Percentiles rank a stretch among this genome's conserved stretches.
Conservation (phyloP, 2,329 filamentous ascomycete genomes). For the Alternaria atra region DNA sequence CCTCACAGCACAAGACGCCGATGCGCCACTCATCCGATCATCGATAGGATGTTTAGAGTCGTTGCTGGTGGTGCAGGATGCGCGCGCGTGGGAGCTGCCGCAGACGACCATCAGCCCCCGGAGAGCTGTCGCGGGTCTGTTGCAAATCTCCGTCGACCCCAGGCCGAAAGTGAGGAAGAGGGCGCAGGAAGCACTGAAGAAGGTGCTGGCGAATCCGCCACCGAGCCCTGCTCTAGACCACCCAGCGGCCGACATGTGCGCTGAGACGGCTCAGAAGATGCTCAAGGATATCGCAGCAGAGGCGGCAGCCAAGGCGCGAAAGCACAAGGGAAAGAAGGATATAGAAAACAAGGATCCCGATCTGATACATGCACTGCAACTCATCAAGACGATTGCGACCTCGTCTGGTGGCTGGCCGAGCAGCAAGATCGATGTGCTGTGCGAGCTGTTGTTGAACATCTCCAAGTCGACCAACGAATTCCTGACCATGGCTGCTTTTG, state of each 20-base stretch:
- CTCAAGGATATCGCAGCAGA: constrained; percentile 79
- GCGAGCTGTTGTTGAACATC: constrained; percentile 87
- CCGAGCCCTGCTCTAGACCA: constrained; percentile 93
- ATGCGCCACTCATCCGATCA: constrained; percentile 84
- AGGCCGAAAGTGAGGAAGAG: constrained; percentile 94
- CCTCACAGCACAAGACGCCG: constrained; percentile 79
- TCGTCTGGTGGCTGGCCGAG: constrained; percentile 95
- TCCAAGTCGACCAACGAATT: constrained; percentile 92
- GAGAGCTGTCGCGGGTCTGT: constrained; percentile 83
- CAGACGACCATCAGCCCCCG: constrained; percentile 85
- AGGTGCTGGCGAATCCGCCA: constrained; percentile 83
- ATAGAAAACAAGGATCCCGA: constrained; percentile 76
- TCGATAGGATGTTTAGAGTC: constrained; percentile 94
- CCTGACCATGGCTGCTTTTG: constrained; percentile 94
- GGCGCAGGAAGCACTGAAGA: constrained; percentile 86
- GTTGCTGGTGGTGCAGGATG: constrained; percentile 88
- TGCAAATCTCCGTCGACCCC: constrained; percentile 84
- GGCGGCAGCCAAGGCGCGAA: constrained; percentile 75
- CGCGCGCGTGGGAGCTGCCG: constrained; percentile 84
- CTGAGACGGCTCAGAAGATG: constrained; percentile 85
- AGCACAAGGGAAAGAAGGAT: constrained; percentile 61
- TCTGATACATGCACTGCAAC: constrained; percentile 88
- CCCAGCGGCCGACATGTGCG: constrained; percentile 94
- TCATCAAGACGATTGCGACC: constrained; percentile 87
- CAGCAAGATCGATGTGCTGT: constrained; percentile 91